These are phyloP conservation scores for Yarrowia sp. DNA, from an alignment of 805 yeast genomes.

Conservation along the genomic window DNA sequence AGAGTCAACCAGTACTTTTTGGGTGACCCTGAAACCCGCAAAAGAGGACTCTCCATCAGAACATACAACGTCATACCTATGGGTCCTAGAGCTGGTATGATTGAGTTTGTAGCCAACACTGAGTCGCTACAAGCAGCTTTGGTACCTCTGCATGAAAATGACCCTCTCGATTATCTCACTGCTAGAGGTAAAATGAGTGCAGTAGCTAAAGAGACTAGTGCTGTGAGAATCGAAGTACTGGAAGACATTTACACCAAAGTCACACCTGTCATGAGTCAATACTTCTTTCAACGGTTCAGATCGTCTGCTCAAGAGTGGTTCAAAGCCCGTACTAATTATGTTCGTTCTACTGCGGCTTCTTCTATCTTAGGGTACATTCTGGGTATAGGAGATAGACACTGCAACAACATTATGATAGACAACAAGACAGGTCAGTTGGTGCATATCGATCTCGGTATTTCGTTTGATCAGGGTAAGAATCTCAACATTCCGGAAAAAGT, in stretches of 20 bases:
- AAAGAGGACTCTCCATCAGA: slow-evolving; percentile 59
- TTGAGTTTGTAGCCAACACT: slow-evolving; percentile 84
- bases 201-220: slow-evolving; percentile 44
- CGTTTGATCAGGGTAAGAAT: slow-evolving; percentile 88
- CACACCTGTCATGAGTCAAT: slow-evolving; percentile 65
- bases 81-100: slow-evolving; percentile 82
- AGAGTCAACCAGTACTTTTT: slow-evolving; percentile 71
- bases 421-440: slow-evolving; percentile 82
- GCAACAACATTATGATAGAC: slow-evolving; percentile 86
- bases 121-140: slow-evolving; percentile 67
- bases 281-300: slow-evolving; percentile 64
- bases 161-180: slow-evolving; percentile 42
- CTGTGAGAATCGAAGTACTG: slow-evolving; percentile 40
- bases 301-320: slow-evolving; percentile 72
- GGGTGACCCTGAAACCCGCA: slow-evolving; percentile 54
- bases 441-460: slow-evolving; percentile 94
- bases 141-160: slow-evolving; percentile 55
- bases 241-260: slow-evolving; percentile 49
- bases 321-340: slow-evolving; percentile 57
- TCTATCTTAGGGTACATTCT: slow-evolving; percentile 85
- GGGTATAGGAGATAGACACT: slow-evolving; percentile 94
- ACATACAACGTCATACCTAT: slow-evolving; percentile 89
- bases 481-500: slow-evolving; percentile 88
- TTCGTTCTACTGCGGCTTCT: slow-evolving; percentile 75
- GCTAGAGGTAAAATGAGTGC: slow-evolving; percentile 38